phyloP scores from a whole-genome alignment of 1,139 yeast genomes.

The Sugiyamaella sp. region DNA sequence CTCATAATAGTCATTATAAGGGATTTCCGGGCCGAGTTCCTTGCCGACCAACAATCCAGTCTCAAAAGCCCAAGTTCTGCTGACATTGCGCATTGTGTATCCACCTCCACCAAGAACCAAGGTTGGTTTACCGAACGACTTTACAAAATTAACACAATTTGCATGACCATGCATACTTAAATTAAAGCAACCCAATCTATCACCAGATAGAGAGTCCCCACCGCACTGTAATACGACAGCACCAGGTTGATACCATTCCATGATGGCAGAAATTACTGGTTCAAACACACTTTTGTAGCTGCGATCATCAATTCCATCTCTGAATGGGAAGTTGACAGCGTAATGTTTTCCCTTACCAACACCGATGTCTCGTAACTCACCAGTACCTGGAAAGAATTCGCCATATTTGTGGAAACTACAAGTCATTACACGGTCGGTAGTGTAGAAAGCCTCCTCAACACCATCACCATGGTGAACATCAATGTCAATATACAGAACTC shows the following conservation, averaged over 20 bases:
- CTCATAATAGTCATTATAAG: constrained; percentile 95
- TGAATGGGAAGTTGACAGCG: constrained; percentile 83
- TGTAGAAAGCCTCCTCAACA: constrained; percentile 95
- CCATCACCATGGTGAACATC: constrained; percentile 99
- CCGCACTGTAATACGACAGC: constrained; percentile 86
- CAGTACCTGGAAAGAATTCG: constrained; percentile 96
- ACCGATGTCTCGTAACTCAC: constrained; percentile 85
- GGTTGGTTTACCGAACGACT: constrained; percentile 84
- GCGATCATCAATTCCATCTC: constrained; percentile 92
- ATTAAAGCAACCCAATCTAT: constrained; percentile 89
- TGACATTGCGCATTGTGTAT: constrained; percentile 95
- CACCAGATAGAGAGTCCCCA: constrained; percentile 91
- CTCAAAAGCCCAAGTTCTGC: constrained; percentile 95
- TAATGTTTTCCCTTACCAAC: constrained; percentile 88
- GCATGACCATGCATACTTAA: constrained; percentile 94
- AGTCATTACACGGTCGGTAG: constrained; percentile 97
- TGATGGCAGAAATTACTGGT: constrained; percentile 76
- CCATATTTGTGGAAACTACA: constrained; percentile 97
- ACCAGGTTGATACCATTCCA: constrained; percentile 93
- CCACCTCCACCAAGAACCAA: constrained; percentile 98
- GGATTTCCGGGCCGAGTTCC: constrained; percentile 77
- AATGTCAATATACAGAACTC: constrained; percentile 93
- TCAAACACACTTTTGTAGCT: constrained; percentile 86
- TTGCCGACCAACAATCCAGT: constrained; percentile 86
- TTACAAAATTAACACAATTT: constrained; percentile 88